phyloP scores from a whole-genome alignment of 1,139 yeast genomes.

The Yamadazyma spencermartinsiae region DNA sequence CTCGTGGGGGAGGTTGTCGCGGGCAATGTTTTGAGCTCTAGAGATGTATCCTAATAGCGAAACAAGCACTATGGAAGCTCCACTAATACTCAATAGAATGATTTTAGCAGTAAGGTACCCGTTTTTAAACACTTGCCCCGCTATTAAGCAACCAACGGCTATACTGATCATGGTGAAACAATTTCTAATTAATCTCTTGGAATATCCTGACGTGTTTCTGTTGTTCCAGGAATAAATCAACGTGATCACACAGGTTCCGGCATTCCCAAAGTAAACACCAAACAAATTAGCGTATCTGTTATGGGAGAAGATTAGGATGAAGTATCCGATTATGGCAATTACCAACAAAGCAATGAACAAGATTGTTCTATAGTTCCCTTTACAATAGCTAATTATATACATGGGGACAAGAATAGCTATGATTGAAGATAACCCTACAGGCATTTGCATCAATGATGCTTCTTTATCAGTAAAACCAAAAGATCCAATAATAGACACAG shows the following conservation, averaged over 20 bases:
- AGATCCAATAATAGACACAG: conserved; percentile 38
- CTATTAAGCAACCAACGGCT: conserved; percentile 37
- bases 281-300: conserved; percentile 34
- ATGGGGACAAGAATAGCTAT: conserved; percentile 33
- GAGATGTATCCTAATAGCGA: conserved; percentile 26
- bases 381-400: conserved; percentile 25
- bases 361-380: conserved; percentile 24
- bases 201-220: conserved; percentile 38
- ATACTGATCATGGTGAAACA: conserved; percentile 36
- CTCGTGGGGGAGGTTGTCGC: conserved; percentile 19
- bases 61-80: conserved; percentile 32
- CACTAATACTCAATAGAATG: conserved; percentile 31
- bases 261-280: conserved; percentile 37
- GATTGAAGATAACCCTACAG: conserved; percentile 39
- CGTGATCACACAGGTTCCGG: conserved; percentile 37
- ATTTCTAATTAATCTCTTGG: conserved; percentile 31
- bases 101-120: conserved; percentile 38
- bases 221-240: conserved; percentile 36
- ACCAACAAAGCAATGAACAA: conserved; percentile 32
- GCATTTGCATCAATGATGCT: conserved; percentile 42
- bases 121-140: conserved; percentile 40
- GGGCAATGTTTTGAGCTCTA: conserved; percentile 24
- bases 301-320: conserved; percentile 28
- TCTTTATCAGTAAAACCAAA: conserved; percentile 35
- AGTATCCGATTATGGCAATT: conserved; percentile 38